These are phyloP conservation scores for Suillus luteus DNA, from an alignment of 768 basidiomycete genomes.

Conservation along the genomic window DNA sequence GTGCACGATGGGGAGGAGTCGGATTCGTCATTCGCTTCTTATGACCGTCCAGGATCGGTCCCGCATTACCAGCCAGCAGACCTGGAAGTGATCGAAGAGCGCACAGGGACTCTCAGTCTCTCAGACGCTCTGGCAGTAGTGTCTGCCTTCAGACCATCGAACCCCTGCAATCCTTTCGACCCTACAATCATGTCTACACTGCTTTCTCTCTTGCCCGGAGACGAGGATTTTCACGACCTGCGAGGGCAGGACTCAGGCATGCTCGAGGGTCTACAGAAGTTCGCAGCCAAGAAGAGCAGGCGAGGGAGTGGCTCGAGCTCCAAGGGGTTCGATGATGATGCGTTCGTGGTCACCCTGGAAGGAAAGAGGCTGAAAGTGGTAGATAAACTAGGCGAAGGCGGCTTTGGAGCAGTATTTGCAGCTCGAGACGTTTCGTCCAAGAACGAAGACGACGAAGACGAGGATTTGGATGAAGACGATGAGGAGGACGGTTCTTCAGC, in stretches of 20 bases:
- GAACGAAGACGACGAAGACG: constrained; percentile 37
- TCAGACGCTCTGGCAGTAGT: constrained; percentile 62
- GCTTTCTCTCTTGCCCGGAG: constrained; percentile 62
- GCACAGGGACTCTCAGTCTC: constrained; percentile 64
- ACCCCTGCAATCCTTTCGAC: constrained; percentile 89
- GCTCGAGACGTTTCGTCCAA: constrained; percentile 54
- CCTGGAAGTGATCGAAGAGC: constrained; percentile 50
- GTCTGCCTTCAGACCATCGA: constrained; percentile 70
- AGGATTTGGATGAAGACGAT: constrained; percentile 45
- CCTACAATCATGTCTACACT: constrained; percentile 61
- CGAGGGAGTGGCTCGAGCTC: constrained; percentile 29
- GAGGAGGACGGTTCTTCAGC: constrained; percentile 55
- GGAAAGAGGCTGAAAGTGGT: constrained; percentile 67
- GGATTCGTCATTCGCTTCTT: constrained; percentile 16
- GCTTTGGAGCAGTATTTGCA: constrained; percentile 95
- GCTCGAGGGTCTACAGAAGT: constrained; percentile 74
- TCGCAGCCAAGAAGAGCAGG: constrained; percentile 49
- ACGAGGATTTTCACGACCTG: constrained; percentile 63
- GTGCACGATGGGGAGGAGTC: constrained; percentile 18
- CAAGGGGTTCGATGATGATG: constrained; percentile 39
- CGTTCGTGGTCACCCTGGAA: constrained; percentile 60
- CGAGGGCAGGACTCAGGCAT: constrained; percentile 53
- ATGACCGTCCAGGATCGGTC: constrained; percentile 13
- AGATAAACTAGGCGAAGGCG: constrained; percentile 95
- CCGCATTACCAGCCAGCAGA: constrained; percentile 26